Evolutionary conservation across 2,329 filamentous ascomycete species (phyloP), one percentile per base, ranked within the genome.

Genomic region (Chaetothyriales sp.): DNA sequence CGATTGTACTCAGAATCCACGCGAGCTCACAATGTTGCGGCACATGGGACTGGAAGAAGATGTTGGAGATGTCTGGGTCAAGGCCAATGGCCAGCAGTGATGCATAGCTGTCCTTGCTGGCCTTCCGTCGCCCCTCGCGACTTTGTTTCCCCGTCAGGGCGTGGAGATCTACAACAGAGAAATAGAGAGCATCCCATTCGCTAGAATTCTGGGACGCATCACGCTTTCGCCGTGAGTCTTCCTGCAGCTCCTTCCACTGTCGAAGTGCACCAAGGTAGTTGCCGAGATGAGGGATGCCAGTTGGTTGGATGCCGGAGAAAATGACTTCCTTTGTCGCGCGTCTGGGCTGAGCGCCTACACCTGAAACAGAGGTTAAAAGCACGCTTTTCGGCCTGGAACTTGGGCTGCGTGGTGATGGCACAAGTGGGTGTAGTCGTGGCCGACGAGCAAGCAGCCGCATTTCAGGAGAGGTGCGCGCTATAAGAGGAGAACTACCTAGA

Each of bases 251-350:
- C 46, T 85, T 84, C 92, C 92, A 98, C 74, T 88, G 81, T 48
- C 81, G 79, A 51, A 98, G 72, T 15, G 92, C 92, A 22, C 92
- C 92, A 9, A 94, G 77, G 68, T 95, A 98, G 70, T 98, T 98
- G 51, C 92, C 92, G 28, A 98, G 72, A 67, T 98, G 92, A 13
- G 92, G 92, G 20, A 94, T 77, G 37, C 90, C 92, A 0, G 92
- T 98, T 18, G 92, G 92, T 68, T 98, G 92, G 61, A 98, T 98
- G 50, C 89, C 92, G 2, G 92, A 97, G 73, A 98, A 95, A 62
- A 97, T 15, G 15, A 40, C 33, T 40, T 40, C 33, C 33, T 13
- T 9, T 15, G 10, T 2, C 33, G 33, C 15, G 1, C 33, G 10
- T 15, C 10, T 40, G 33, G 33, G 13, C 5, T 40, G 33, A 40